Evolutionary conservation across 2,329 filamentous ascomycete genomes (phyloP), one percentile per base, ranked within the genome.

Genomic region (Ceratocystis colombiana): DNA sequence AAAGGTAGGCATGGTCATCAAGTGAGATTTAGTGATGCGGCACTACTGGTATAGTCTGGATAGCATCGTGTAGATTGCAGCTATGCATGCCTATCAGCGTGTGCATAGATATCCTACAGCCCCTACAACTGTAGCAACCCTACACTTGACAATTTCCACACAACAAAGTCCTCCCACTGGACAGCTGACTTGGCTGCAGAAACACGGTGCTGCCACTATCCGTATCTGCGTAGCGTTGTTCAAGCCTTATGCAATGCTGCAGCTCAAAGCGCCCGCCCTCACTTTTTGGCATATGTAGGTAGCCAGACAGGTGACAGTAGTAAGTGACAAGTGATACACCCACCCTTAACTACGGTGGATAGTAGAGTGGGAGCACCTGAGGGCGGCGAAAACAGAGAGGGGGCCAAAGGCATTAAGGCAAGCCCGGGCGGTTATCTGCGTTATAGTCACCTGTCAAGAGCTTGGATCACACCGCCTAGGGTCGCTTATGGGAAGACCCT

Each of bases 371-470:
- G 46, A 50, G 22, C 10, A 8, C 46, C 46, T 20, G 6, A 50
- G 22, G 4, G 17, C 46, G 22, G n/a, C 25, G 53, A 57, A 57
- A 20, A 15, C 22, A 28, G 25, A 22, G n/a, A 50, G 46, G 46
- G 22, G 46, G 46, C 17, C 46, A 50, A 22, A 22, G 22, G n/a
- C 46, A 50, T 20, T 12, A 20, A 12, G 22, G 46, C 46, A 50
- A 20, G n/a, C n/a, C 46, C 46, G 22, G 10, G 53, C 53, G 53
- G 53, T 30, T 57, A 57, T 57, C 53, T 57, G 53, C 53, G 53
- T 57, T 57, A 30, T 28, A 30, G 22, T 28, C 53, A 57, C 12
- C 22, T 57, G 53, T 28, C 22, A 57, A 28, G 20, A 41, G 22
- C 25, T 3, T 57, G 12, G 22, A 57, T 57, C 53, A 57, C 53